Conservation (phyloP, 495 filamentous ascomycete genomes). For the Penicillium longicatenatum region DNA sequence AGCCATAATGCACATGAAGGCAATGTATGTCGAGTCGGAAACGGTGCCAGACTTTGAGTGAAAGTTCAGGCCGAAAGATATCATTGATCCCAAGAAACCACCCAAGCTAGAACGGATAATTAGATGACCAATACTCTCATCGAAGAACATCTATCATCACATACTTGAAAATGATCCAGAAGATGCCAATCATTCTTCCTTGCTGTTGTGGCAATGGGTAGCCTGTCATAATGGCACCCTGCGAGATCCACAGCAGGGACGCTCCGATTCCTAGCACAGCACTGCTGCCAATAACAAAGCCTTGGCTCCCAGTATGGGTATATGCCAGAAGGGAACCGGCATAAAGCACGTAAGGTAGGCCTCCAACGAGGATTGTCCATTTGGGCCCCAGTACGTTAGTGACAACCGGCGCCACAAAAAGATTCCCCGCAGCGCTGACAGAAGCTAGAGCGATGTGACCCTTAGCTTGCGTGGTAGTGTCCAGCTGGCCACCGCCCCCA, state of each 20-base stretch:
- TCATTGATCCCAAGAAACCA: neutral
- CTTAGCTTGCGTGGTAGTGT: conserved; percentile 7
- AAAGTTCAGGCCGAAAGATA: conserved; percentile 7
- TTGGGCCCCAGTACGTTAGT: conserved; percentile 9
- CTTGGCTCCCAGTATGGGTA: conserved; percentile 4
- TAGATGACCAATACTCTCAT: neutral
- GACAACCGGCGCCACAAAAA: conserved; percentile 3
- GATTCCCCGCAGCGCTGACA: conserved; percentile 9
- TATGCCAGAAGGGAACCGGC: conserved; percentile 9
- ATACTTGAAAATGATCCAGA: conserved; percentile 13
- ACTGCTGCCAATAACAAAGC: conserved; percentile 6
- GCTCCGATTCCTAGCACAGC: conserved; percentile 8
- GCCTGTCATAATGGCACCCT: conserved; percentile 10
- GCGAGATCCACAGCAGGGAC: conserved; percentile 7
- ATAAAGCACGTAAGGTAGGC: conserved; percentile 7
- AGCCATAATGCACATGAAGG: conserved; percentile 13
- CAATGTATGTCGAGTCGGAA: conserved; percentile 7
- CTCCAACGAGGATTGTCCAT: conserved; percentile 9
- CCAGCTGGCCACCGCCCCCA: conserved; percentile 9
- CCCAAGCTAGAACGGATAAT: neutral
- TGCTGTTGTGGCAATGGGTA: conserved; percentile 9
- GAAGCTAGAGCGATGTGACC: conserved; percentile 8
- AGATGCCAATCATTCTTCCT: conserved; percentile 9
- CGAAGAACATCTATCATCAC: neutral
- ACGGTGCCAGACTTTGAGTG: conserved; percentile 3